Evolutionary conservation across 1,284 basidiomycete genomes (phyloP).

Genomic region (Cryptococcus sp.): DNA sequence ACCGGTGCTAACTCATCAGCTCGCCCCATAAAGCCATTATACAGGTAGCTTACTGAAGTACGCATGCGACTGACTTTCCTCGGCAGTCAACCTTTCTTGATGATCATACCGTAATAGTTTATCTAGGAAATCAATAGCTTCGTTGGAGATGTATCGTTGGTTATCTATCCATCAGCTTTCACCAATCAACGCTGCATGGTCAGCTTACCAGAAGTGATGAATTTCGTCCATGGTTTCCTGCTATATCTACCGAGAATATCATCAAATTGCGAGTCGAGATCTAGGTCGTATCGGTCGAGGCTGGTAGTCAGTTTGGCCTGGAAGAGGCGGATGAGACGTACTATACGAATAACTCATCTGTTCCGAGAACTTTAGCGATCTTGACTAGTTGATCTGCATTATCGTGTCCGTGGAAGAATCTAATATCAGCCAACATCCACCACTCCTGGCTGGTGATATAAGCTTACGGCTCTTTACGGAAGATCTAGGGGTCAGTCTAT

Average conservation of each 20-base stretch:
- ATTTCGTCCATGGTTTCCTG: slow-evolving; percentile 88
- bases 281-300: slow-evolving; percentile 91
- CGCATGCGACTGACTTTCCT: slow-evolving; percentile 79
- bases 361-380: slow-evolving; percentile 95
- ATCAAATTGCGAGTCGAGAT: slow-evolving; percentile 83
- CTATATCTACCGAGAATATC: slow-evolving; percentile 86
- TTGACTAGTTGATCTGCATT: slow-evolving; percentile 99
- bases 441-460: no score
- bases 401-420: slow-evolving; percentile 98
- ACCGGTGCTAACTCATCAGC: slow-evolving; percentile 10
- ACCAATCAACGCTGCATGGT: not conserved
- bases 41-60: slow-evolving; percentile 68
- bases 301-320: slow-evolving; percentile 14
- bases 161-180: slow-evolving; percentile 60
- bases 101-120: slow-evolving; percentile 93
- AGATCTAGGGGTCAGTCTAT: slow-evolving; percentile 62
- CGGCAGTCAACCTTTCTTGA: slow-evolving; percentile 90
- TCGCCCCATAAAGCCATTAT: not conserved
- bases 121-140: slow-evolving; percentile 95
- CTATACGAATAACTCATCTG: slow-evolving; percentile 81
- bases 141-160: slow-evolving; percentile 94
- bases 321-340: slow-evolving; percentile 15
- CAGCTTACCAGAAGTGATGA: slow-evolving; percentile 62
- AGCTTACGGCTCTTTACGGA: slow-evolving; percentile 81
- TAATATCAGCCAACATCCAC: slow-evolving; percentile 4